A percentile compares a stretch with the other conserved stretches of the same genome.
Evolutionary conservation across 805 yeast species (phyloP).

Genomic region (Blastobotrys attinorum): DNA sequence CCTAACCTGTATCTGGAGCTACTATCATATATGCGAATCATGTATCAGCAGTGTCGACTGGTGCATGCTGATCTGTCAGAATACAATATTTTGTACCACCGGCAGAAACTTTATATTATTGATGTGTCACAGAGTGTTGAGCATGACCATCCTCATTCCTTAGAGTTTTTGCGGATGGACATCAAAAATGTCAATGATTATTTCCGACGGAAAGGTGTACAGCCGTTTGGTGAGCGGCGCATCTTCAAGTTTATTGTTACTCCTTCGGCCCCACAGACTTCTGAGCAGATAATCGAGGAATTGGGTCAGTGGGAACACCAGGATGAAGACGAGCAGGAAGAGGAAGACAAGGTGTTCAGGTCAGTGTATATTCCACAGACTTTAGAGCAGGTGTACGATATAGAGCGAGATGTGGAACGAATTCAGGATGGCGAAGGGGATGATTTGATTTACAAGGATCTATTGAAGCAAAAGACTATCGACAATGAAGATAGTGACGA

Average conservation of each 20-base stretch:
- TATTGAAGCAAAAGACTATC: conserved; percentile 17
- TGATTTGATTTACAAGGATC: conserved; percentile 45
- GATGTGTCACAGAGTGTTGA: conserved; percentile 98
- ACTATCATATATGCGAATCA: conserved; percentile 73
- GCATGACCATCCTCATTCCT: conserved; percentile 95
- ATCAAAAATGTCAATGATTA: conserved; percentile 91
- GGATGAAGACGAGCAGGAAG: conserved; percentile 33
- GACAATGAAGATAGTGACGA: conserved; percentile 26
- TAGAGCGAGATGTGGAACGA: conserved; percentile 69
- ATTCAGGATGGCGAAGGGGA: conserved; percentile 75
- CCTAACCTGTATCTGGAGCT: conserved; percentile 66
- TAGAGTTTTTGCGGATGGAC: conserved; percentile 95
- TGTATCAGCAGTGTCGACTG: conserved; percentile 80
- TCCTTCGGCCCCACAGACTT: conserved; percentile 31
- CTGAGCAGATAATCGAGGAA: conserved; percentile 18
- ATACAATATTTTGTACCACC: conserved; percentile 78
- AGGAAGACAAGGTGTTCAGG: conserved; percentile 83
- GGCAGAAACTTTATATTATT: conserved; percentile 70
- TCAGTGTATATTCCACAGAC: conserved; percentile 74
- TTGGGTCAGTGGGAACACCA: conserved; percentile 22
- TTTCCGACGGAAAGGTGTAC: conserved; percentile 65
- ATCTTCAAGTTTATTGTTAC: conserved; percentile 66
- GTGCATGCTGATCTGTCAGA: conserved; percentile 97
- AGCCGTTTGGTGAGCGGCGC: conserved; percentile 71
- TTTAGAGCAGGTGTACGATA: conserved; percentile 37